Evolutionary conservation across 2,329 filamentous ascomycete species (phyloP).

Genomic region (Penicillium janthinellum): DNA sequence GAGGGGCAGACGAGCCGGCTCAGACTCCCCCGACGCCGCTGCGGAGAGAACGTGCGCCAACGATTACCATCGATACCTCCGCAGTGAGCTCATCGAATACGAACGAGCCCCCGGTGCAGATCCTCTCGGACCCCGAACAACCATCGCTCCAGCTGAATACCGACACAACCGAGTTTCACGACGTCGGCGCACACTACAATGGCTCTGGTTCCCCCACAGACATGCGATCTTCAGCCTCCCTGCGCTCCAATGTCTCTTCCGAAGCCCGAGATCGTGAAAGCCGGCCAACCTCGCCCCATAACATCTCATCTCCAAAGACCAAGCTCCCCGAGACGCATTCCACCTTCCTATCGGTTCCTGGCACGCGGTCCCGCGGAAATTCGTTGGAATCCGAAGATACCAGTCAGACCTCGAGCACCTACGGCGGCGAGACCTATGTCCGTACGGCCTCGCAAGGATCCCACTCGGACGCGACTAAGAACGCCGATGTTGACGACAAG

Average conservation of each 20-base stretch:
- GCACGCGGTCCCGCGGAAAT: constrained; percentile 63
- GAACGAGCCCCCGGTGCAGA: constrained; percentile 36
- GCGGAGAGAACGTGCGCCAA: constrained; percentile 52
- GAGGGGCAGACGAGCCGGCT: constrained; percentile 29
- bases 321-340: constrained; percentile 54
- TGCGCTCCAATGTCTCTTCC: constrained; percentile 58
- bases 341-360: constrained; percentile 65
- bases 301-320: constrained; percentile 64
- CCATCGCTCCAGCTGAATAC: constrained; percentile 43
- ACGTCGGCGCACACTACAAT: constrained; percentile 33
- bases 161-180: constrained; percentile 34
- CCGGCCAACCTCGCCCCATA: constrained; percentile 67
- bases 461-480: constrained; percentile 45
- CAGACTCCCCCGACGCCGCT: constrained; percentile 35
- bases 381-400: constrained; percentile 65
- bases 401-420: constrained; percentile 54
- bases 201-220: constrained; percentile 50
- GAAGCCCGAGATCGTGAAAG: constrained; percentile 57
- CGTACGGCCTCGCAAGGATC: constrained; percentile 47
- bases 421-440: constrained; percentile 58
- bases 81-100: constrained; percentile 49
- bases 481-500: constrained; percentile 59
- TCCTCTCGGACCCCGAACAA: constrained; percentile 38
- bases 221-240: constrained; percentile 54
- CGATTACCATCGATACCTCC: constrained; percentile 61